A percentile compares a stretch with the other conserved stretches of the same genome.
These are phyloP conservation scores for Penicillium pulvis DNA, from an alignment of 495 filamentous ascomycete genomes.

Conservation along the genomic window DNA sequence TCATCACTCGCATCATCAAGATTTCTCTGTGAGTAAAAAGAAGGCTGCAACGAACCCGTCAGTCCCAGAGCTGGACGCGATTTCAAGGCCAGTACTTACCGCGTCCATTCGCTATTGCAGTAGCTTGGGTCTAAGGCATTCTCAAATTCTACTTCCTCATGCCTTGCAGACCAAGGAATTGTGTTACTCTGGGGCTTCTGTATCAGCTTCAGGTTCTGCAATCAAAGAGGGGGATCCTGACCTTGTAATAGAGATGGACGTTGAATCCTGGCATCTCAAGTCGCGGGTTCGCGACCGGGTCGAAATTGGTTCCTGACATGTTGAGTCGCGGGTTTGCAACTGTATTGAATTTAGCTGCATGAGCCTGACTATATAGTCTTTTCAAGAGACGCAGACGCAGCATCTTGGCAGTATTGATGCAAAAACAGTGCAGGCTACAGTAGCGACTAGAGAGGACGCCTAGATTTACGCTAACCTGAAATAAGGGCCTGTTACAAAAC, in stretches of 20 bases:
- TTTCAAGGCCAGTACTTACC: neutral
- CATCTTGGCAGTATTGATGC: too few species aligned
- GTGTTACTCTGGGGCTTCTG: neutral
- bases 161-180: too few species aligned
- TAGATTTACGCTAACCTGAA: too few species aligned
- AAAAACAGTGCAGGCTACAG: too few species aligned
- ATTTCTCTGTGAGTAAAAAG: slow-evolving; percentile 9
- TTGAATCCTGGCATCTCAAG: slow-evolving; percentile 6
- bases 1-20: slow-evolving; percentile 37
- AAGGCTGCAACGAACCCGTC: neutral
- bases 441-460: too few species aligned
- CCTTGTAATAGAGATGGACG: neutral
- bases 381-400: too few species aligned
- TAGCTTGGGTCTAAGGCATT: neutral
- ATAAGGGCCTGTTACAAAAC: too few species aligned
- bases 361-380: neutral
- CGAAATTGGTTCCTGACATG: neutral
- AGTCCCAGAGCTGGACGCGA: neutral
- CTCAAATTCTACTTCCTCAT: neutral
- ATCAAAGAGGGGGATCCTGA: neutral
- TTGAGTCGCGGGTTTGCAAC: neutral
- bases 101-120: neutral
- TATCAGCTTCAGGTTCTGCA: neutral
- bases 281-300: neutral
- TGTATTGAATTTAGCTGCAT: neutral